A percentile compares a stretch with the other conserved stretches of the same genome.
Evolutionary conservation across 1,284 basidiomycete genomes (phyloP).

Genomic region (Tilletia walkeri): DNA sequence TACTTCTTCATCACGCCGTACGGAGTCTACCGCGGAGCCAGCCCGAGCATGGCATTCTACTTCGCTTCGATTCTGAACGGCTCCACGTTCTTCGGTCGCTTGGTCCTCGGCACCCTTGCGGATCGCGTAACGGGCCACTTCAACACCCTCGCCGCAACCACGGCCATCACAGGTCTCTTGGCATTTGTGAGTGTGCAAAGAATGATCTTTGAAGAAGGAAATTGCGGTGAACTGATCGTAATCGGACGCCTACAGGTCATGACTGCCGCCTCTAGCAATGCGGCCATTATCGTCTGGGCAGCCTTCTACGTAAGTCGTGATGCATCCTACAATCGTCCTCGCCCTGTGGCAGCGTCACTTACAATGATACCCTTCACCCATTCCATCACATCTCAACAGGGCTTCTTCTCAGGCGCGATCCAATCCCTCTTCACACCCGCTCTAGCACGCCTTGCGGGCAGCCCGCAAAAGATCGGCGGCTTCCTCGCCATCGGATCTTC

Average conservation of each 20-base stretch:
- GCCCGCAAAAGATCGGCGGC: slow-evolving; percentile 14
- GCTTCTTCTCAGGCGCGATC: slow-evolving; percentile 17
- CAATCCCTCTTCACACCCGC: slow-evolving; percentile 16
- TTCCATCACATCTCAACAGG: neutral
- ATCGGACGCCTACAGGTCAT: neutral
- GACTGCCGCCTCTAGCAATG: neutral
- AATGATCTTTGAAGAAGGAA: neutral
- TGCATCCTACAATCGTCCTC: neutral
- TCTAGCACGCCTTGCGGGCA: slow-evolving; percentile 1
- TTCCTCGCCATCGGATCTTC: slow-evolving; percentile 6
- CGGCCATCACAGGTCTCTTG: slow-evolving; percentile 7
- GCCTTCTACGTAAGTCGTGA: slow-evolving; percentile 8
- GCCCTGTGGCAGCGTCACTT: neutral
- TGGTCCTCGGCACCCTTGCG: slow-evolving; percentile 12
- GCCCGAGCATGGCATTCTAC: slow-evolving; percentile 19
- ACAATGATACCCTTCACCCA: too few relatives aligned
- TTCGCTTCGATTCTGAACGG: slow-evolving; percentile 20
- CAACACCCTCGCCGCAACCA: slow-evolving; percentile 2
- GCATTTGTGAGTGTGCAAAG: neutral
- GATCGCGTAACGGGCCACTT: slow-evolving; percentile 7
- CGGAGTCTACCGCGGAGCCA: slow-evolving; percentile 17
- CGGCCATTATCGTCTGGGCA: slow-evolving; percentile 15
- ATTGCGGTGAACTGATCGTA: neutral
- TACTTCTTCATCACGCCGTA: slow-evolving; percentile 21
- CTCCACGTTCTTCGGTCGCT: slow-evolving; percentile 21